Base-by-base conservation (phyloP, 208 protist species). In the Wallacemonas sp. region DNA sequence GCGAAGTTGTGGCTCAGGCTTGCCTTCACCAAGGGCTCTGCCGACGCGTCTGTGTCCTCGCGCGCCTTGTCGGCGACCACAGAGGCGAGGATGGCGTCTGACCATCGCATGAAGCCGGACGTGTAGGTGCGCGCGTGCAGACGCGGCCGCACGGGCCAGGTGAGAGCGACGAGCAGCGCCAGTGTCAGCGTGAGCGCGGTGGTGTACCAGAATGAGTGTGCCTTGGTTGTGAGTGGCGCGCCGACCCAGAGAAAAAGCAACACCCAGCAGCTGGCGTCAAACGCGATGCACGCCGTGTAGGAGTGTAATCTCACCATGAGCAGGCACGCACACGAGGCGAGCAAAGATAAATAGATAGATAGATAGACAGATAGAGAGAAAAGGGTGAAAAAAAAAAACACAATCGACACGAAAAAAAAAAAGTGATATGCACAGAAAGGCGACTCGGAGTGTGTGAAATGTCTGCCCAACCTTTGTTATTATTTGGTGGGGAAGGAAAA, bases 221-320 rank as follows among this genome's bases (percentile, higher is more conserved):
- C n/a, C n/a, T n/a, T n/a, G n/a, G n/a, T 26, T 7, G 10, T 59
- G 31, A 59, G 10, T 4, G 52, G 52, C 14, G 52, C 52, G 16
- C 52, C 52, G 12, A 59, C 39, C 52, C 52, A 59, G 16, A 59
- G 32, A 23, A 59, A 59, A 20, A 59, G 20, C 5, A 36, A 3
- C n/a, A 59, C 2, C 52, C 52, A 59, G 8, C 16, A 25, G 10
- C 18, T 10, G 12, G 32, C 52, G 39, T 59, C 52, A 0, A 59
- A 29, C 14, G n/a, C 1, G 26, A 59, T 4, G n/a, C 52, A 59
- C 52, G 52, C 52, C 8, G 29, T 26, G 32, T 41, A 23, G 20
- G 38, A 59, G 31, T 5, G 44, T 49, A 49, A 22, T 12, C 7
- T 12, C 0, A 49, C 0, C 44, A 49, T 49, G 20, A n/a, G n/a